These are phyloP conservation scores for Limnanthes douglasii DNA, from an alignment of 345 rosid species.

Conservation along the genomic window DNA sequence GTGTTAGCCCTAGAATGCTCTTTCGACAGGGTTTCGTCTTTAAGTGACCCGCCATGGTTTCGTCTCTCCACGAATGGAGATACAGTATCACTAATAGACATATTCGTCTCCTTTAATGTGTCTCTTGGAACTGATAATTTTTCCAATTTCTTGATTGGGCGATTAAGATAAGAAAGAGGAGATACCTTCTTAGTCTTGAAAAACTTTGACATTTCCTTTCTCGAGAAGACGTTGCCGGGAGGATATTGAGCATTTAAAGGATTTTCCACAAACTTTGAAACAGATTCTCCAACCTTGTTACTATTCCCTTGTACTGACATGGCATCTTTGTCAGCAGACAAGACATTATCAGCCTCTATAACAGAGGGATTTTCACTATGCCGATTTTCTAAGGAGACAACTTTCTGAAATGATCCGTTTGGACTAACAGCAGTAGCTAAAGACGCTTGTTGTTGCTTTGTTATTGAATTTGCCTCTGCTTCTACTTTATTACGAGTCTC, in stretches of 20 bases:
- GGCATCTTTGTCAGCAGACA: conserved; percentile 14
- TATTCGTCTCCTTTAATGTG: conserved; percentile 10
- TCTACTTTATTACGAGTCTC: conserved; percentile 11
- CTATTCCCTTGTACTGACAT: conserved; percentile 16
- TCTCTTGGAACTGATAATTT: conserved; percentile 20
- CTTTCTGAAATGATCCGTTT: conserved; percentile 18
- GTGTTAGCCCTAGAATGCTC: no score
- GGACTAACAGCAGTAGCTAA: conserved; percentile 13
- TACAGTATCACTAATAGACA: conserved; percentile 8
- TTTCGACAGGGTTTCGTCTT: conserved; percentile 7
- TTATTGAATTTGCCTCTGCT: conserved; percentile 7
- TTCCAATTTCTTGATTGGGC: conserved; percentile 23
- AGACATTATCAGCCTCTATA: conserved; percentile 11
- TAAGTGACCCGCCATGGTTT: conserved; percentile 19
- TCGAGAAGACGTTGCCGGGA: conserved; percentile 63
- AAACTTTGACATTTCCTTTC: conserved; percentile 68
- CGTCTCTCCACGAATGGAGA: conserved; percentile 17
- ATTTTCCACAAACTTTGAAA: conserved; percentile 24
- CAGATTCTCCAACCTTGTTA: conserved; percentile 15
- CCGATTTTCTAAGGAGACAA: conserved; percentile 10
- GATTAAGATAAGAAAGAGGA: conserved; percentile 34
- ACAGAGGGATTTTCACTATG: conserved; percentile 11
- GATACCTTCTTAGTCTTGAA: conserved; percentile 35
- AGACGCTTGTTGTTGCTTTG: conserved; percentile 18
- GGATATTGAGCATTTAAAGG: conserved; percentile 86